Conservation (phyloP, 1,284 basidiomycete genomes). For the Ustilago bromivora region DNA sequence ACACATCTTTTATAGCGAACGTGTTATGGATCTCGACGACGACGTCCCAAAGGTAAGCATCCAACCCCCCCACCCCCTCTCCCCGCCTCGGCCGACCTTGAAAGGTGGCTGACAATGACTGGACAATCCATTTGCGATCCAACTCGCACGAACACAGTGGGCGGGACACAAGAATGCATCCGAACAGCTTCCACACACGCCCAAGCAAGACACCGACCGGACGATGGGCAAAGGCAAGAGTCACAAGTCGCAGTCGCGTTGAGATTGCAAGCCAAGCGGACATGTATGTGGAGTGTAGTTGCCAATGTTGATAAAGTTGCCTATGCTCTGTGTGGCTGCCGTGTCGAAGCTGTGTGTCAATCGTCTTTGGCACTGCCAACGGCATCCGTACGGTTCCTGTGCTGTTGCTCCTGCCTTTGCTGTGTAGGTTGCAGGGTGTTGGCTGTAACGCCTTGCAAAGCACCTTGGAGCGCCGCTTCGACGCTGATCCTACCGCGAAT, state of each 20-base stretch:
- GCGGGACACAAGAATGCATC: constrained; percentile 41
- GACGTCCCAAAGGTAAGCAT: constrained; percentile 46
- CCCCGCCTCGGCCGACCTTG: too few relatives aligned
- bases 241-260: constrained; percentile 13
- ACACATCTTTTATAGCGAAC: constrained; percentile 53
- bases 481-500: constrained; percentile 56
- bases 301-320: too few relatives aligned
- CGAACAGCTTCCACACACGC: constrained; percentile 37
- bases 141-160: constrained; percentile 23
- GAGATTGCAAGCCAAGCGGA: too few relatives aligned
- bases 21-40: constrained; percentile 51
- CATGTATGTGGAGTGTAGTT: too few relatives aligned
- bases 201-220: constrained; percentile 27
- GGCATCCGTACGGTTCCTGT: too few relatives aligned
- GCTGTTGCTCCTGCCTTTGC: neutral
- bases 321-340: too few relatives aligned
- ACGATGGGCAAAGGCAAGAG: constrained; percentile 49
- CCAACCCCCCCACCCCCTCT: too few relatives aligned
- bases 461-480: constrained; percentile 47
- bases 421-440: neutral
- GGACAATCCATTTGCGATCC: too few relatives aligned
- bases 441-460: constrained; percentile 26
- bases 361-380: too few relatives aligned
- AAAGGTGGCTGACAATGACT: too few relatives aligned
- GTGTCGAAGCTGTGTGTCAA: too few relatives aligned